Conservation (phyloP, 441 rosid genomes). For the Syzygium malaccense region DNA sequence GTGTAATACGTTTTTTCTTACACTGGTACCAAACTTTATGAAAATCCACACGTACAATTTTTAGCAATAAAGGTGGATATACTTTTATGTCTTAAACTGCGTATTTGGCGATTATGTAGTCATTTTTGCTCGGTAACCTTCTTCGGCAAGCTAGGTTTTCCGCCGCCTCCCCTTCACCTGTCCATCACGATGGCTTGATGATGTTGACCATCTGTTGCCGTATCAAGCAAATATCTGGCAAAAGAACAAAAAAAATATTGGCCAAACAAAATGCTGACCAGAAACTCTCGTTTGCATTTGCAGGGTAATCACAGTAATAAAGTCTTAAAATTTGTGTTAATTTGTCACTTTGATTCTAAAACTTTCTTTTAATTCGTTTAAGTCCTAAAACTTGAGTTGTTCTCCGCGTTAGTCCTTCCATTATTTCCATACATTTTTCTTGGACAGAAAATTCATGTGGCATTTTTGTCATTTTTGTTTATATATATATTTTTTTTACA, state of each 20-base stretch:
- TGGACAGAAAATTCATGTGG: not conserved
- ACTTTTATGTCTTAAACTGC: not conserved
- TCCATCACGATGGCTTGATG: not conserved
- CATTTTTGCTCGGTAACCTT: not conserved
- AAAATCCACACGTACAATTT: not conserved
- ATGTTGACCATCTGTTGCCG: not conserved
- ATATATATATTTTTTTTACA: accelerated
- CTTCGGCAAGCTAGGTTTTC: not conserved
- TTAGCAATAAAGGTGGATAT: not conserved
- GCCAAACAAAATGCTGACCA: not conserved
- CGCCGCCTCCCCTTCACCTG: not conserved
- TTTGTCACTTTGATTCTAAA: not conserved
- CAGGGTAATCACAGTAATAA: not conserved
- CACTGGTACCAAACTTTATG: not conserved
- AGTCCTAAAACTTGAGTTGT: not conserved
- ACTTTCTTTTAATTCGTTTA: not conserved
- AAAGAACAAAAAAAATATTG: not conserved
- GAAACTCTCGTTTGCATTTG: not conserved
- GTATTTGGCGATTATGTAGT: not conserved
- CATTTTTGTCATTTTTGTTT: not conserved
- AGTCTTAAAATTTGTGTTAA: not conserved
- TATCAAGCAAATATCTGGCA: not conserved
- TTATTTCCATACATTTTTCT: not conserved
- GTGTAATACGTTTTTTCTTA: not conserved
- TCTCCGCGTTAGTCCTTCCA: not conserved